Percentiles rank a stretch among this genome's conserved stretches.
Evolutionary conservation across 2,329 filamentous ascomycete species (phyloP).

Genomic region (Aspergillus sp.): DNA sequence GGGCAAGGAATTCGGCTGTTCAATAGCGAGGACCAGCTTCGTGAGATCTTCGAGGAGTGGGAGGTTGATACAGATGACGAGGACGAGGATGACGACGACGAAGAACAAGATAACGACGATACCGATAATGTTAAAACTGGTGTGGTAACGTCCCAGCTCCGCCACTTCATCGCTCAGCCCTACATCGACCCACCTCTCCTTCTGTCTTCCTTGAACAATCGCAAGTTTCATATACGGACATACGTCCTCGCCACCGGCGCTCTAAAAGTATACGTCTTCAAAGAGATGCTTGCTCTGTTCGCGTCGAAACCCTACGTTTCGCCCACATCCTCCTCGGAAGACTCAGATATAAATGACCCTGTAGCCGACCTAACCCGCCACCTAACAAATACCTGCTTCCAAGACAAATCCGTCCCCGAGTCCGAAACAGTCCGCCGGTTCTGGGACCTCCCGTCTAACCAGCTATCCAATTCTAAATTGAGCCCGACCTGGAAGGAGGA

Average conservation of each 20-base stretch:
- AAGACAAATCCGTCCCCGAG: slow-evolving; percentile 56
- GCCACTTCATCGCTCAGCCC: slow-evolving; percentile 93
- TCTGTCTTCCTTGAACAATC: slow-evolving; percentile 59
- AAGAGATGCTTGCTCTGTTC: slow-evolving; percentile 89
- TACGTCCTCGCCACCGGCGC: slow-evolving; percentile 83
- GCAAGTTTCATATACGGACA: slow-evolving; percentile 93
- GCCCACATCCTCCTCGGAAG: slow-evolving; percentile 44
- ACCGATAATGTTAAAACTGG: slow-evolving; percentile 38
- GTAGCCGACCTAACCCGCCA: slow-evolving; percentile 67
- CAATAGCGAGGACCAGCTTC: slow-evolving; percentile 78
- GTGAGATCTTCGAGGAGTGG: slow-evolving; percentile 87
- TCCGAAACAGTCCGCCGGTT: slow-evolving; percentile 72
- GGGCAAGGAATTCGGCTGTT: slow-evolving; percentile 93
- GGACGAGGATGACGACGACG: slow-evolving; percentile 34
- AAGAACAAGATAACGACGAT: slow-evolving; percentile 39
- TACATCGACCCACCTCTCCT: slow-evolving; percentile 90
- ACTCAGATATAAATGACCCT: slow-evolving; percentile 37
- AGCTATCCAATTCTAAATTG: slow-evolving; percentile 28
- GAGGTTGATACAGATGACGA: slow-evolving; percentile 66
- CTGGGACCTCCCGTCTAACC: slow-evolving; percentile 60
- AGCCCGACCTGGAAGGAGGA: slow-evolving; percentile 51
- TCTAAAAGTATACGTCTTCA: slow-evolving; percentile 82
- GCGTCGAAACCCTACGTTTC: slow-evolving; percentile 70
- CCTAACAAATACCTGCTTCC: slow-evolving; percentile 93
- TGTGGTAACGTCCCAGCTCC: slow-evolving; percentile 84